Evolutionary conservation across 108 stramenopile species (phyloP), one percentile per base, ranked within the genome.

Genomic region (Fistulifera solaris): DNA sequence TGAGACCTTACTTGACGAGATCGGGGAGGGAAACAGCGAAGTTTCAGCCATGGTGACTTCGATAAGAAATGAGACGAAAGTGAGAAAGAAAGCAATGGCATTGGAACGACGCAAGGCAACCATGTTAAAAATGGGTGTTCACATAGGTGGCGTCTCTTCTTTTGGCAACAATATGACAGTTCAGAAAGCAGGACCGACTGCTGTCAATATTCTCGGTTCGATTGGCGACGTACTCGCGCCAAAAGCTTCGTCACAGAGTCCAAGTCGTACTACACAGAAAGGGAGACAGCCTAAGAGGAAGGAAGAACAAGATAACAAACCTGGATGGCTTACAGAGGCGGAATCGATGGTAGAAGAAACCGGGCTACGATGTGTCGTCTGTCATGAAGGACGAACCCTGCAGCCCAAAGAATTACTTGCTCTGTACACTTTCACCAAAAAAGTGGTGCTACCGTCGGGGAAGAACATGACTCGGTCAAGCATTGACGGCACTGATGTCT

Each of bases 251-350:
- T 8, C 31, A 35, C 31, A 3, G 31, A 8, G 31, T 35, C 8
- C 31, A 3, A 35, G 31, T 35, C 31, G 31, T 8, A 35, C 6
- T 35, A 8, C 31, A 8, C 8, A 3, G 8, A 35, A 35, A 35
- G 8, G 6, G 31, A 35, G 31, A 35, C 31, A 35, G 31, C 8
- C 31, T 3, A 35, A 35, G 31, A 35, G 31, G 31, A 35, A 35
- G 8, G 6, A 35, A 35, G 31, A 35, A 3, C 31, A 3, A 35
- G 31, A 35, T 6, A 48, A 46, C 28, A 71, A 66, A 51, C 89
- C 89, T 47, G 71, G 76, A 0, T 91, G 89, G 89, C 75, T 91
- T 73, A 61, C 64, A 11, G 89, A 91, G 52, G 80, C 87, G 83
- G 89, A 91, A 54, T 73, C 74, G 12, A 65, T 91, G 64, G 89